Conservation (phyloP, 495 filamentous ascomycete species). For the Aspergillus bridgeri region DNA sequence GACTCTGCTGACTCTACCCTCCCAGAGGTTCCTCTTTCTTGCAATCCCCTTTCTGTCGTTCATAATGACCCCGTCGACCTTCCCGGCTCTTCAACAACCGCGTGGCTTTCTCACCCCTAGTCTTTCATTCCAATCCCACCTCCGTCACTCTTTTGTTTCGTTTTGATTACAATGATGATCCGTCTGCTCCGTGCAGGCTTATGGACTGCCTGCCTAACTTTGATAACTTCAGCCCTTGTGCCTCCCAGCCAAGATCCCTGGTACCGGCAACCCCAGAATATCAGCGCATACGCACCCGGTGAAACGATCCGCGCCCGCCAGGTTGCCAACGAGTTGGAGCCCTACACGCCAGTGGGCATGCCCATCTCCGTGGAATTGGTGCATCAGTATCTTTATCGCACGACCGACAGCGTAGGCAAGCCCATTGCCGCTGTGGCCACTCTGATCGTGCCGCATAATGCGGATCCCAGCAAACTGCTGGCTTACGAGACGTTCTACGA, state of each 20-base stretch:
- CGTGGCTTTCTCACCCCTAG: background rate
- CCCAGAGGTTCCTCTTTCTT: background rate
- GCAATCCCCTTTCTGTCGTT: background rate
- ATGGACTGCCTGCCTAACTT: background rate
- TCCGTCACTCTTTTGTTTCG: background rate
- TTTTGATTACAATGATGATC: background rate
- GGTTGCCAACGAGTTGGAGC: conserved; percentile 7
- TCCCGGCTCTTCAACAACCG: background rate
- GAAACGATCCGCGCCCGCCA: conserved; percentile 15
- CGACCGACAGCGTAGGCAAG: conserved; percentile 18
- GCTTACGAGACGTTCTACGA: conserved; percentile 21
- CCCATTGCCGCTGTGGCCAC: conserved; percentile 16
- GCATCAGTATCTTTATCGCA: conserved; percentile 19
- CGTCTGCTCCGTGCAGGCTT: background rate
- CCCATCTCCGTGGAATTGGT: conserved; percentile 11
- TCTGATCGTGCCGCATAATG: conserved; percentile 19
- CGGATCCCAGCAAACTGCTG: conserved; percentile 14
- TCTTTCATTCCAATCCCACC: background rate
- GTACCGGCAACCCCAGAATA: conserved; percentile 13
- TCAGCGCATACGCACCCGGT: conserved; percentile 9
- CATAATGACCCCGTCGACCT: background rate
- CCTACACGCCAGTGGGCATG: conserved; percentile 8
- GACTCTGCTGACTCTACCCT: background rate
- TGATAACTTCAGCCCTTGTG: background rate
- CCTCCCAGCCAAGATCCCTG: conserved; percentile 15